Conservation (phyloP, 2,329 filamentous ascomycete genomes). For the Beauveria bassiana region DNA sequence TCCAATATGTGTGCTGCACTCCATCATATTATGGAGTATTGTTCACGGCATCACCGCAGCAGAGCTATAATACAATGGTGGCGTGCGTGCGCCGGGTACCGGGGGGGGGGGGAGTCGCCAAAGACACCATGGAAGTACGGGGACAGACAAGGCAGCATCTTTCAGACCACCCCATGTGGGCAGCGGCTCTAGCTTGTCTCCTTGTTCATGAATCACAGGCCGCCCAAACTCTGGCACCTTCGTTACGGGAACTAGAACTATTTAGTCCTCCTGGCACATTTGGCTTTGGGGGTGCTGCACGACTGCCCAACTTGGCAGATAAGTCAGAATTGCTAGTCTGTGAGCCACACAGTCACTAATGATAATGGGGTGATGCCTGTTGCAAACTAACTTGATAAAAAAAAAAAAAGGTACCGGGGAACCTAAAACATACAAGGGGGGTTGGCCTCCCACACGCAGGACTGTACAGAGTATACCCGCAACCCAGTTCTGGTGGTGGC, state of each 20-base stretch:
- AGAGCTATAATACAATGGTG: slow-evolving; percentile 6
- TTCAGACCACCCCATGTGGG: slow-evolving; percentile 5
- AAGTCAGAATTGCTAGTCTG: slow-evolving; percentile 4
- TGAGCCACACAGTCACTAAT: slow-evolving; percentile 7
- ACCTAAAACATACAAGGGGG: slow-evolving; percentile 9
- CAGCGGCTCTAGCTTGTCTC: slow-evolving; percentile 1
- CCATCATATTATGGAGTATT: slow-evolving; percentile 11
- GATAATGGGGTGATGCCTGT: slow-evolving; percentile 7
- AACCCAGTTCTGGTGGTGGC: not conserved
- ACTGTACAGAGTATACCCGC: not conserved
- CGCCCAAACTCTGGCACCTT: not conserved
- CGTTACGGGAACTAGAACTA: slow-evolving; percentile 1
- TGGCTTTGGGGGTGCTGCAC: not conserved
- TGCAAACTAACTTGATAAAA: not conserved
- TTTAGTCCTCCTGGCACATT: not conserved
- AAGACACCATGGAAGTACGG: not conserved
- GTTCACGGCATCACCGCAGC: slow-evolving; percentile 6
- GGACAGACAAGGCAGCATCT: not conserved
- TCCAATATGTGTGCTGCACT: slow-evolving; percentile 4
- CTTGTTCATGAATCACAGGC: slow-evolving; percentile 6
- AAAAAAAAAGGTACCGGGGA: slow-evolving; percentile 3
- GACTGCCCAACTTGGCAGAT: slow-evolving; percentile 11
- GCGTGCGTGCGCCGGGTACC: not conserved
- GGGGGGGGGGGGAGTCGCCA: not conserved
- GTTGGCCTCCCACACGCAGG: not conserved